These are phyloP conservation scores for Fusarium begoniae DNA, from an alignment of 2,329 filamentous ascomycete species.

Conservation along the genomic window DNA sequence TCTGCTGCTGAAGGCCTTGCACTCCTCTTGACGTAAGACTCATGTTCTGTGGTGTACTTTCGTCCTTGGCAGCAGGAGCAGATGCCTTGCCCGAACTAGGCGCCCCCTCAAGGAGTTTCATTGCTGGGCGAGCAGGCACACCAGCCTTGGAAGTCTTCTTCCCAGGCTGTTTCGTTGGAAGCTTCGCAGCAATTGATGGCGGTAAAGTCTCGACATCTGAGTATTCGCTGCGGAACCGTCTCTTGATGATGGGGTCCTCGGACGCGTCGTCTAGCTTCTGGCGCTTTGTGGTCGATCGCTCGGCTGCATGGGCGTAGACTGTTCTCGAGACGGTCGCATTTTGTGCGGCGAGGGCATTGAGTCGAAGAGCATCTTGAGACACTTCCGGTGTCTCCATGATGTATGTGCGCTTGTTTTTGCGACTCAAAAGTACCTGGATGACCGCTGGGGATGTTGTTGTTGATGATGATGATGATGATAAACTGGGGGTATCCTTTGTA, in stretches of 20 bases:
- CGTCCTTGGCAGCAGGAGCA: conserved; percentile 18
- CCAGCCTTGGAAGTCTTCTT: conserved; percentile 59
- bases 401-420: conserved; percentile 1
- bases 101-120: conserved; percentile 52
- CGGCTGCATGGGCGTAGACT: conserved; percentile 44
- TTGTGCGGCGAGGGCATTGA: conserved; percentile 47
- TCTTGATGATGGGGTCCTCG: conserved; percentile 48
- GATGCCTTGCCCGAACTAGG: conserved; percentile 50
- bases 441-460: conserved; percentile 34
- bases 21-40: conserved; percentile 46
- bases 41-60: conserved; percentile 42
- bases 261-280: conserved; percentile 50
- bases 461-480: background rate
- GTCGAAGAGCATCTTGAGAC: conserved; percentile 47
- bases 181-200: conserved; percentile 79
- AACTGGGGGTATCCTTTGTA: conserved; percentile 25
- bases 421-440: conserved; percentile 3
- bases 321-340: conserved; percentile 48
- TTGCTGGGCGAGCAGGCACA: conserved; percentile 46
- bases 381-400: conserved; percentile 49
- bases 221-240: conserved; percentile 77
- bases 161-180: conserved; percentile 60
- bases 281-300: conserved; percentile 47
- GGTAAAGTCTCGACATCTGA: conserved; percentile 80
- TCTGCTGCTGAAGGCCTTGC: conserved; percentile 56